phyloP scores from a whole-genome alignment of 257 asterid genomes.

The Solanum bulbocastanum region DNA sequence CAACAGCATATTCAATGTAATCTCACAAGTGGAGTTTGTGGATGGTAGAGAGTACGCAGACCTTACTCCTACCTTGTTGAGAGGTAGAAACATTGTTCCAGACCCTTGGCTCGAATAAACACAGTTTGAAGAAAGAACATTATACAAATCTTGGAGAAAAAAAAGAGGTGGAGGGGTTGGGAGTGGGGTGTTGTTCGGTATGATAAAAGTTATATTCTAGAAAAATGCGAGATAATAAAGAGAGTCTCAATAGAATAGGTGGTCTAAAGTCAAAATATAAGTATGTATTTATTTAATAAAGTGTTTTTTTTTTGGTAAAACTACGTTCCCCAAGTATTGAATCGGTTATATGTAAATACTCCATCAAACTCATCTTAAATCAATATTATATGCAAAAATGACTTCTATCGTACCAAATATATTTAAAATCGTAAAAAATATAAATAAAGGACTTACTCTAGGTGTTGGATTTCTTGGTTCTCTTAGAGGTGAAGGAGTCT shows the following conservation, averaged over 20 bases:
- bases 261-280: background rate
- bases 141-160: background rate
- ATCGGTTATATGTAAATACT: background rate
- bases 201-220: background rate
- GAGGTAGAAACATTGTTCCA: background rate
- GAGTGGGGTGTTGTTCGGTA: background rate
- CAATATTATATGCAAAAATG: background rate
- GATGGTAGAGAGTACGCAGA: background rate
- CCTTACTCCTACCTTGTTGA: background rate
- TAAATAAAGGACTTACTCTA: slow-evolving; percentile 25
- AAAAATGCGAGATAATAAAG: background rate
- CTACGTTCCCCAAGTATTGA: background rate
- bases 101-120: background rate
- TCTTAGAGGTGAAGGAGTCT: slow-evolving; percentile 49
- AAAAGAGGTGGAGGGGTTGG: background rate
- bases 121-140: background rate
- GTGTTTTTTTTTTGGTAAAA: background rate
- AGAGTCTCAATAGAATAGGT: background rate
- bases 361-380: background rate
- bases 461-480: slow-evolving; percentile 63
- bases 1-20: background rate
- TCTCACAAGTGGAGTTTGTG: background rate
- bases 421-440: background rate
- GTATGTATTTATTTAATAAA: background rate
- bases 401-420: background rate